phyloP scores from a whole-genome alignment of 257 asterid species.

The Penstemon eatonii region DNA sequence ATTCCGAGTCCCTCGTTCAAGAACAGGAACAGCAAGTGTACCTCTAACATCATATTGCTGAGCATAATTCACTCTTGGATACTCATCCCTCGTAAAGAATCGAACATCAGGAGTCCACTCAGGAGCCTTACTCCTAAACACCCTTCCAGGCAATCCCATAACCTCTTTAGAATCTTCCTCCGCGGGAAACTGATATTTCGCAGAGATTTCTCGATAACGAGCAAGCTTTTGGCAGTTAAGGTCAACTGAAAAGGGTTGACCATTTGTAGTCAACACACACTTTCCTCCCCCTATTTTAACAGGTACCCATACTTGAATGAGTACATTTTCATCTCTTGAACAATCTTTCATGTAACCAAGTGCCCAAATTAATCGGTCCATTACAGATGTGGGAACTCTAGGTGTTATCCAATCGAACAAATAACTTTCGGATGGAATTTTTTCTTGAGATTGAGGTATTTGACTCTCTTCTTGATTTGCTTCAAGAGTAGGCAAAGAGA shows the following conservation, averaged over 20 bases:
- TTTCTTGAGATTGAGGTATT: no score
- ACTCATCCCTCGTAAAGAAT: slow-evolving; percentile 71
- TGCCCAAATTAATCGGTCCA: slow-evolving; percentile 69
- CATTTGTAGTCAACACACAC: slow-evolving; percentile 63
- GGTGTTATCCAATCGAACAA: slow-evolving; percentile 68
- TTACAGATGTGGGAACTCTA: slow-evolving; percentile 54
- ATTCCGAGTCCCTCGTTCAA: slow-evolving; percentile 67
- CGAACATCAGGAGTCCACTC: slow-evolving; percentile 98
- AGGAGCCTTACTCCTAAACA: slow-evolving; percentile 68
- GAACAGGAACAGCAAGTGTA: slow-evolving; percentile 82
- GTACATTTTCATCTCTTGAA: slow-evolving; percentile 54
- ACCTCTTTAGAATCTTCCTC: slow-evolving; percentile 65
- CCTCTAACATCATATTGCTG: slow-evolving; percentile 79
- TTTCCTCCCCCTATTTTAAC: slow-evolving; percentile 51
- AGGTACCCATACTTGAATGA: slow-evolving; percentile 91
- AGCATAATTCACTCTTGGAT: slow-evolving; percentile 73
- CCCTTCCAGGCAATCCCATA: slow-evolving; percentile 88
- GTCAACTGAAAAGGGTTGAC: slow-evolving; percentile 66
- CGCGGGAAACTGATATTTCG: slow-evolving; percentile 62
- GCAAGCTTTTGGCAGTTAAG: slow-evolving; percentile 65
- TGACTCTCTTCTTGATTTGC: slow-evolving; percentile 47
- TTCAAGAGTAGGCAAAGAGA: slow-evolving; percentile 58
- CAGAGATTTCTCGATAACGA: slow-evolving; percentile 71
- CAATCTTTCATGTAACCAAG: slow-evolving; percentile 54
- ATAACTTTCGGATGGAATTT: slow-evolving; percentile 30